These are phyloP conservation scores for Hypoxylon sp. DNA, from an alignment of 2,329 filamentous ascomycete species.

Conservation along the genomic window DNA sequence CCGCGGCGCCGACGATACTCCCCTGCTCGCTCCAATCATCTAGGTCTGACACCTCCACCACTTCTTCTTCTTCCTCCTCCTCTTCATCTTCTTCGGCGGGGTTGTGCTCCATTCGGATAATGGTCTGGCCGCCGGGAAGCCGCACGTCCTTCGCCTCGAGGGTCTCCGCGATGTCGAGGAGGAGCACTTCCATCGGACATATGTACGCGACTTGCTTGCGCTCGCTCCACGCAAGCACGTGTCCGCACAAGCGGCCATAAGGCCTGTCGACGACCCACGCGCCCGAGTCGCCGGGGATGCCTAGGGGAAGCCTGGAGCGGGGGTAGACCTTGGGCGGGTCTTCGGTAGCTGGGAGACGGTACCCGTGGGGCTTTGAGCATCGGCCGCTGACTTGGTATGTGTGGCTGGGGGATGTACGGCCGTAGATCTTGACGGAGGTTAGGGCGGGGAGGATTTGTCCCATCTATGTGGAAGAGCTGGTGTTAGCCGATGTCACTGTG, in stretches of 20 bases:
- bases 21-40: slow-evolving; percentile 35
- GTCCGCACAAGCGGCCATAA: slow-evolving; percentile 86
- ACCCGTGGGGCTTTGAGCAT: slow-evolving; percentile 42
- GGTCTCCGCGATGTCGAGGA: slow-evolving; percentile 87
- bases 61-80: slow-evolving; percentile 36
- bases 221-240: slow-evolving; percentile 89
- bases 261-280: slow-evolving; percentile 91
- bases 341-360: slow-evolving; percentile 31
- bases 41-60: slow-evolving; percentile 49
- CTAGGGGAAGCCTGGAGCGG: slow-evolving; percentile 60
- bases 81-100: not conserved
- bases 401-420: slow-evolving; percentile 83
- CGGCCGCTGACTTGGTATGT: slow-evolving; percentile 72
- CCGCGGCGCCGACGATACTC: slow-evolving; percentile 19
- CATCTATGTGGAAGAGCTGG: slow-evolving; percentile 60
- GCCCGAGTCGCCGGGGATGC: slow-evolving; percentile 89
- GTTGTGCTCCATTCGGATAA: slow-evolving; percentile 53
- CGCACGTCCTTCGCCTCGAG: slow-evolving; percentile 79
- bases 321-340: slow-evolving; percentile 41
- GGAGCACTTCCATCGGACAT: slow-evolving; percentile 91
- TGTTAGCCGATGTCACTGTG: slow-evolving; percentile 11
- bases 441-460: slow-evolving; percentile 84
- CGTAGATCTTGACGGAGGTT: slow-evolving; percentile 88
- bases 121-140: slow-evolving; percentile 73
- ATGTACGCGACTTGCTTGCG: slow-evolving; percentile 89